Base-by-base conservation (phyloP, 2,329 filamentous ascomycete species). In the Rugonectria rugulosa region DNA sequence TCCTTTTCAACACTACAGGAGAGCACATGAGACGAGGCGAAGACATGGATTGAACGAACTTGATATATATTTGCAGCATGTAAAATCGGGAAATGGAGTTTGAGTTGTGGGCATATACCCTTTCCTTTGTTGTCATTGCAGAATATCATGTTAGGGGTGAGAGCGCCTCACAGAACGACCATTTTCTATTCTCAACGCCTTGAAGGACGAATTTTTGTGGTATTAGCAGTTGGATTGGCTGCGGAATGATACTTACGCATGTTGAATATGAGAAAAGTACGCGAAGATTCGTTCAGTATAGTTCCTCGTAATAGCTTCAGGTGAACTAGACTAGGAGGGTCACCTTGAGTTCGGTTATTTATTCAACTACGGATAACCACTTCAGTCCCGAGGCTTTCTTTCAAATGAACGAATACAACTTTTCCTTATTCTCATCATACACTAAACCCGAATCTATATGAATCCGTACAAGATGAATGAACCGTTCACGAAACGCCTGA, bases 401-500 rank as follows among this genome's bases (percentile, higher is more conserved):
- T n/a, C n/a, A n/a, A n/a, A n/a, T n/a, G n/a, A 14, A 17, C 40
- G 15, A 26, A n/a, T 29, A 31, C 52, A 60, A 19, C 27, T 34
- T 46, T 38, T 47, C 36, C 31, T 26, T 59, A 37, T 52, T 46
- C 46, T 54, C 48, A 26, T 53, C 34, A 52, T 55, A 41, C 44
- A 45, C 49, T 40, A 53, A 50, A 15, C 56, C 43, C 24, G 31
- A 46, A 46, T 57, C 46, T 61, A 55, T 45, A 55, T 47, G 46
- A 52, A 52, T 27, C 41, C 44, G 40, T 38, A 17, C 52, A 52
- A 45, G 31, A 56, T 57, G 44, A 57, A 50, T 45, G 61, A 64
- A 44, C 43, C 38, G 29, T 37, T 36, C 24, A 64, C 53, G 45
- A 41, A 67, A 66, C 62, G 62, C 62, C 41, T 62, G 48, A 59